phyloP scores from a whole-genome alignment of 2,329 filamentous ascomycete genomes.

The Monosporascus cannonballus region DNA sequence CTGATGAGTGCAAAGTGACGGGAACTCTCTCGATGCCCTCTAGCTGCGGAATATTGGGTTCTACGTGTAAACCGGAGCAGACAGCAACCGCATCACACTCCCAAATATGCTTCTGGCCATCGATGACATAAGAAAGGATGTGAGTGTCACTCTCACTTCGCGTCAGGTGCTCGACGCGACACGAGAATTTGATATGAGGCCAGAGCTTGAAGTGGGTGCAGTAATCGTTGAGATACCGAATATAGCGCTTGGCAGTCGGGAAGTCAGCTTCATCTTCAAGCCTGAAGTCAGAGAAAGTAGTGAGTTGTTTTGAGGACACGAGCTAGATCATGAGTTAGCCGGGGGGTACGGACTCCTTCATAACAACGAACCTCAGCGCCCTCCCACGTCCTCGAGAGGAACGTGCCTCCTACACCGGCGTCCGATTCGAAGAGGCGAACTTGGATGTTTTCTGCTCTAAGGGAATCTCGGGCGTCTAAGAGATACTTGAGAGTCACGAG shows the following conservation, averaged over 20 bases:
- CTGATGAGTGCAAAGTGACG: slow-evolving; percentile 35
- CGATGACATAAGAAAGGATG: slow-evolving; percentile 8
- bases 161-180: slow-evolving; percentile 24
- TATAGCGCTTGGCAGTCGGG: slow-evolving; percentile 32
- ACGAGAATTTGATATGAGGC: slow-evolving; percentile 28
- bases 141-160: slow-evolving; percentile 14
- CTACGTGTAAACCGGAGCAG: slow-evolving; percentile 39
- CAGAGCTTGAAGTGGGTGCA: slow-evolving; percentile 31
- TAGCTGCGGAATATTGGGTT: slow-evolving; percentile 32
- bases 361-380: slow-evolving; percentile 30
- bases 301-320: slow-evolving; percentile 39
- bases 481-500: slow-evolving; percentile 34
- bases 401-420: slow-evolving; percentile 34
- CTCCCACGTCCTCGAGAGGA: slow-evolving; percentile 36
- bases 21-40: slow-evolving; percentile 31
- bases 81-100: slow-evolving; percentile 39
- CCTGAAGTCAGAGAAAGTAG: slow-evolving; percentile 39
- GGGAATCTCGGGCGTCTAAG: slow-evolving; percentile 22
- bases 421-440: slow-evolving; percentile 35
- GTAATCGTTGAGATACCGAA: slow-evolving; percentile 37
- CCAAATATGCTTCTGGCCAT: slow-evolving; percentile 17
- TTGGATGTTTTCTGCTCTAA: slow-evolving; percentile 30
- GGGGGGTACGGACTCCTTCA: too few species aligned
- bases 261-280: slow-evolving; percentile 37
- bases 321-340: slow-evolving; percentile 14